A percentile compares a stretch with the other conserved stretches of the same genome.
Conservation (phyloP, 805 yeast species). For the Ogataea wickerhamii region DNA sequence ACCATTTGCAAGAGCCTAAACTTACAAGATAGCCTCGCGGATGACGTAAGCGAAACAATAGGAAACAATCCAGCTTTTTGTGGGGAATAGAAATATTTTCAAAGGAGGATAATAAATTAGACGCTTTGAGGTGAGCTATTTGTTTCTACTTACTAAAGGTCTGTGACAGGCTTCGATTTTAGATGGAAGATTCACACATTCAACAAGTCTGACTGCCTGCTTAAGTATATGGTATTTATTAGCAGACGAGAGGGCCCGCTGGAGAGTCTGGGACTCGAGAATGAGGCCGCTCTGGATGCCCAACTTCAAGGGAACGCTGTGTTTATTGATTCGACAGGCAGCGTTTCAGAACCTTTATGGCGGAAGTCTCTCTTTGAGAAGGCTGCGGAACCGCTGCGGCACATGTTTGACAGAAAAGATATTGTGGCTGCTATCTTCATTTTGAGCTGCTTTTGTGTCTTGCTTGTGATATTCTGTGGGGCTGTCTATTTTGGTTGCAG, state of each 20-base stretch:
- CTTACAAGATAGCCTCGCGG: too few species aligned
- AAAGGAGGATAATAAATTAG: constrained; percentile 2
- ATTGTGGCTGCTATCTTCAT: constrained; percentile 13
- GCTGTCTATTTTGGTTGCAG: constrained; percentile 16
- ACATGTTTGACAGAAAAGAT: constrained; percentile 17
- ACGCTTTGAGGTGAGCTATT: background rate
- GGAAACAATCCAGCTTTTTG: too few species aligned
- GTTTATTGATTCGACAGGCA: constrained; percentile 7
- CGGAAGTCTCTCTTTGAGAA: constrained; percentile 11
- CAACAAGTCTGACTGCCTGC: background rate
- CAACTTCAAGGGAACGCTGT: constrained; percentile 8
- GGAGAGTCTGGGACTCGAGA: constrained; percentile 9
- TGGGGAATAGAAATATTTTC: constrained; percentile 3
- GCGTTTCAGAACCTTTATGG: constrained; percentile 8
- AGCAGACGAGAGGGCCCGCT: constrained; percentile 9
- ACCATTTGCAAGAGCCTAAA: constrained; percentile 28
- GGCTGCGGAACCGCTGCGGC: constrained; percentile 12
- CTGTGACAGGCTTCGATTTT: too few species aligned
- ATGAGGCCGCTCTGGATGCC: constrained; percentile 9
- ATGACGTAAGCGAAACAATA: too few species aligned
- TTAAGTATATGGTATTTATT: constrained; percentile 3
- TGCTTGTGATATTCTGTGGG: constrained; percentile 14
- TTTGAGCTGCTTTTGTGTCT: constrained; percentile 12
- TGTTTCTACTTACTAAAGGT: too few species aligned
- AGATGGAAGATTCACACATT: too few species aligned